Percentiles rank a stretch among this genome's conserved stretches.
phyloP scores from a whole-genome alignment of 352 stramenopile species.

The Phytophthora hibernalis region DNA sequence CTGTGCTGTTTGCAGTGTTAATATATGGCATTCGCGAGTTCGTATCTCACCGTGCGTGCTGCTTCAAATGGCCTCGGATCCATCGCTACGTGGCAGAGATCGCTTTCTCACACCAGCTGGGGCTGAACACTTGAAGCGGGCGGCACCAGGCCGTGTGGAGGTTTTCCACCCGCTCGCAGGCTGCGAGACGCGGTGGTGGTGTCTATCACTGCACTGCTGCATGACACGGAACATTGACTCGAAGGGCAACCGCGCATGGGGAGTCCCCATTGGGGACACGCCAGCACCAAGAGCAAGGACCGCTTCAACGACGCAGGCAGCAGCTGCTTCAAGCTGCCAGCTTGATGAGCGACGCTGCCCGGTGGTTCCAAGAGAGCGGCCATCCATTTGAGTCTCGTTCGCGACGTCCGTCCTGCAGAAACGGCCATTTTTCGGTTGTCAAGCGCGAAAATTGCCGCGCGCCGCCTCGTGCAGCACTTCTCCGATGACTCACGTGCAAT shows the following conservation, averaged over 20 bases:
- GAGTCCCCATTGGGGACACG: too few relatives aligned
- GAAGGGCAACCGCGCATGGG: not conserved
- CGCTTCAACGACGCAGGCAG: slow-evolving; percentile 2
- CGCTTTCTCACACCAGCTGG: slow-evolving; percentile 24
- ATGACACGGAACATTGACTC: not conserved
- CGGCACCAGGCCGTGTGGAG: slow-evolving; percentile 1
- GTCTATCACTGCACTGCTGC: slow-evolving; percentile 2
- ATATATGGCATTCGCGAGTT: slow-evolving; percentile 16
- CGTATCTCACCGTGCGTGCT: slow-evolving; percentile 20
- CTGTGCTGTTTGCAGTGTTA: too few relatives aligned
- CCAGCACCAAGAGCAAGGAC: not conserved
- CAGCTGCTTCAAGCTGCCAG: too few relatives aligned
- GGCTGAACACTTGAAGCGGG: slow-evolving; percentile 33
- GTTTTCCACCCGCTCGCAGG: not conserved
- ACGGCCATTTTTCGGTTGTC: slow-evolving; percentile 18
- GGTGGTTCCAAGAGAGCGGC: slow-evolving; percentile 26
- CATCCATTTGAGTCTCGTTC: slow-evolving; percentile 14
- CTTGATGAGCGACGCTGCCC: not conserved
- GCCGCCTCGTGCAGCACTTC: not conserved
- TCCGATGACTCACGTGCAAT: not conserved
- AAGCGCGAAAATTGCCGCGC: slow-evolving; percentile 11
- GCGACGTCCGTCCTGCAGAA: slow-evolving; percentile 10
- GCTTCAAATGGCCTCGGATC: slow-evolving; percentile 24
- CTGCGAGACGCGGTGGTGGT: not conserved
- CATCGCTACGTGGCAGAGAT: slow-evolving; percentile 25